These are phyloP conservation scores for Pterulicium gracile DNA, from an alignment of 1,284 basidiomycete genomes.

Conservation along the genomic window DNA sequence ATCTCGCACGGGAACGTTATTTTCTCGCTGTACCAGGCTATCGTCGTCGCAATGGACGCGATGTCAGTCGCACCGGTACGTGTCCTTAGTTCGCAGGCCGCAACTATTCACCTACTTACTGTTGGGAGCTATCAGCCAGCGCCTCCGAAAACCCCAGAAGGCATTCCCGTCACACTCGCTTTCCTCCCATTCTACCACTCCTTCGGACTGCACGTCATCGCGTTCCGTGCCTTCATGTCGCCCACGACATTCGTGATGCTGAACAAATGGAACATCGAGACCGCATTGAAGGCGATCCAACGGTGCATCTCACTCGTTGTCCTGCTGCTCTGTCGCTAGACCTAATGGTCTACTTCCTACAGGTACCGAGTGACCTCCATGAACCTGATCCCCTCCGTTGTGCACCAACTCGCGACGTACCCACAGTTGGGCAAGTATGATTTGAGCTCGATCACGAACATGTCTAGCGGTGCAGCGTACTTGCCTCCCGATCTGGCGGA, in stretches of 20 bases:
- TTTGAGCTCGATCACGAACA: conserved; percentile 34
- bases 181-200: conserved; percentile 63
- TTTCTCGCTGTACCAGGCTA: conserved; percentile 34
- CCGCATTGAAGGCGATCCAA: conserved; percentile 28
- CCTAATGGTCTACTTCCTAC: not conserved
- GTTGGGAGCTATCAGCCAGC: conserved; percentile 24
- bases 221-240: conserved; percentile 34
- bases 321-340: too few relatives aligned
- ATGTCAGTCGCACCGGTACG: not conserved
- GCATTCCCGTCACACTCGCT: conserved; percentile 36
- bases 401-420: conserved; percentile 54
- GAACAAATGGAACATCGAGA: conserved; percentile 46
- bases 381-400: conserved; percentile 49
- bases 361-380: conserved; percentile 45
- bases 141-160: conserved; percentile 26
- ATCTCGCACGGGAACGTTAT: conserved; percentile 21
- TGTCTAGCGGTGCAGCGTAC: conserved; percentile 55
- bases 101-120: not conserved
- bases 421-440: conserved; percentile 38
- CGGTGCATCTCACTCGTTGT: conserved; percentile 23
- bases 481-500: conserved; percentile 43
- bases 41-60: not conserved
- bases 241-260: conserved; percentile 43
- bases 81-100: not conserved
- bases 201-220: conserved; percentile 46